phyloP scores from a whole-genome alignment of 768 basidiomycete species.

The Podaxis mareebaensis region DNA sequence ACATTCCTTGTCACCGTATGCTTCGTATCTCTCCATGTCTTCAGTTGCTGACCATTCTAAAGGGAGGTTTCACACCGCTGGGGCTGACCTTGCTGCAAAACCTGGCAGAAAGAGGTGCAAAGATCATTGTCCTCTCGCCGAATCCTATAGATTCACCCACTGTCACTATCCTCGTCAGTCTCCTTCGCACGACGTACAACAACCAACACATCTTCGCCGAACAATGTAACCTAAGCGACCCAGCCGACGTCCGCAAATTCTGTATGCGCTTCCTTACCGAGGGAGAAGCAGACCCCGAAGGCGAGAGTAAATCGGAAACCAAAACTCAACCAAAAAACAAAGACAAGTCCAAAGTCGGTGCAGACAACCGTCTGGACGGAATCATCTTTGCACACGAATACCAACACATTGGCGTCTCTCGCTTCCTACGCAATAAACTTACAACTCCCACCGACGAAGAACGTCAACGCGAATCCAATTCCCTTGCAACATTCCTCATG shows the following conservation, averaged over 20 bases:
- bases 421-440: slow-evolving; percentile 21
- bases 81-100: slow-evolving; percentile 67
- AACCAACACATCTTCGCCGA: slow-evolving; percentile 84
- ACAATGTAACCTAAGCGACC: slow-evolving; percentile 69
- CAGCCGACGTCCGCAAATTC: slow-evolving; percentile 68
- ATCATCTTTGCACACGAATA: slow-evolving; percentile 82
- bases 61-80: slow-evolving; percentile 78
- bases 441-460: slow-evolving; percentile 23
- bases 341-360: background rate
- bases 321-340: background rate
- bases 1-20: slow-evolving; percentile 69
- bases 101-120: slow-evolving; percentile 75
- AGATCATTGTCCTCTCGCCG: slow-evolving; percentile 72
- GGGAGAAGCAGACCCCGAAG: background rate
- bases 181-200: slow-evolving; percentile 65
- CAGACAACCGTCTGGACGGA: slow-evolving; percentile 71
- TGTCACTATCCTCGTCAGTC: slow-evolving; percentile 60
- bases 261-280: slow-evolving; percentile 62
- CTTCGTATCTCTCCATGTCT: background rate
- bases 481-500: slow-evolving; percentile 73
- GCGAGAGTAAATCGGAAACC: background rate
- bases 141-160: slow-evolving; percentile 55
- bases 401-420: slow-evolving; percentile 53
- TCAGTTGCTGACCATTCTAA: slow-evolving; percentile 13
- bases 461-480: slow-evolving; percentile 40